Conservation (phyloP, 2,329 filamentous ascomycete genomes). For the Cordyceps tenuipes region DNA sequence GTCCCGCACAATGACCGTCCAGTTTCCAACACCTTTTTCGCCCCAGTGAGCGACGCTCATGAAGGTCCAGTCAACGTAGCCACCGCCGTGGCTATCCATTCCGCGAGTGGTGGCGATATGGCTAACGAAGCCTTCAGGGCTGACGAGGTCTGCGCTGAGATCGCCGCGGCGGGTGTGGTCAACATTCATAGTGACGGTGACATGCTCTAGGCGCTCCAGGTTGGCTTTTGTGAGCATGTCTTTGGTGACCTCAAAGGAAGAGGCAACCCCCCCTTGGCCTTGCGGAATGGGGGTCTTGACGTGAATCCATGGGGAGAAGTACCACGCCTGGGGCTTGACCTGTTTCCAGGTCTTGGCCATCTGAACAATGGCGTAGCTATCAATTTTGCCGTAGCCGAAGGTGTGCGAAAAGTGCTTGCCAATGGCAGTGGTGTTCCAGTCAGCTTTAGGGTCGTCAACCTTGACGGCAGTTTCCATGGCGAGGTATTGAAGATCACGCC, state of each 20-base stretch:
- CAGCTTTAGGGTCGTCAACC: slow-evolving; percentile 58
- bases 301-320: slow-evolving; percentile 85
- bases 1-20: slow-evolving; percentile 88
- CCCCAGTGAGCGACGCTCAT: slow-evolving; percentile 99
- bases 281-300: slow-evolving; percentile 81
- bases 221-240: slow-evolving; percentile 78
- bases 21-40: slow-evolving; percentile 76
- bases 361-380: slow-evolving; percentile 78
- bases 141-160: slow-evolving; percentile 83
- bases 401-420: slow-evolving; percentile 89
- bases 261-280: slow-evolving; percentile 69
- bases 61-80: slow-evolving; percentile 95
- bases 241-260: slow-evolving; percentile 71
- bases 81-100: slow-evolving; percentile 55
- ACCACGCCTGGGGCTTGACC: slow-evolving; percentile 95
- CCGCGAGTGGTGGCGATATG: slow-evolving; percentile 71
- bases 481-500: slow-evolving; percentile 92
- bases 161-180: slow-evolving; percentile 82
- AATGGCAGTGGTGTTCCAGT: slow-evolving; percentile 74
- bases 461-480: slow-evolving; percentile 77
- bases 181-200: slow-evolving; percentile 96
- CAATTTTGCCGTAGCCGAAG: slow-evolving; percentile 92
- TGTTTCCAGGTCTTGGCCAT: slow-evolving; percentile 75
- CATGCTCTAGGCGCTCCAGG: slow-evolving; percentile 79
- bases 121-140: slow-evolving; percentile 72